A percentile compares a stretch with the other conserved stretches of the same genome.
Conservation (phyloP, 352 stramenopile species). For the Phytopythium helicoides region DNA sequence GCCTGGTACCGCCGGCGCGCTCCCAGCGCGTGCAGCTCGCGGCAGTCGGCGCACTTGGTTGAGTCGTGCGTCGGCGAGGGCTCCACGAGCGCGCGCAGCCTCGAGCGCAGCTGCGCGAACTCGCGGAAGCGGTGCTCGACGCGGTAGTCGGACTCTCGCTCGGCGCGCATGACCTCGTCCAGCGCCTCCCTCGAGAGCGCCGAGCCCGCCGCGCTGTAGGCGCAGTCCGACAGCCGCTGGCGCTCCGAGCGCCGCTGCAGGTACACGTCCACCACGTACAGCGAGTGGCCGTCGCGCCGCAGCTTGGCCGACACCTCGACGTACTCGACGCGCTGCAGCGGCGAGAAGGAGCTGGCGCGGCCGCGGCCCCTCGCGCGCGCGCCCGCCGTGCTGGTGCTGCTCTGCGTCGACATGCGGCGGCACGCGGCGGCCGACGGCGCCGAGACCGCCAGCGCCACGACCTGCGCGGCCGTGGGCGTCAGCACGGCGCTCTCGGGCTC, state of each 20-base stretch:
- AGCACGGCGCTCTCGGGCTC: slow-evolving; percentile 2
- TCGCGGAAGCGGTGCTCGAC: slow-evolving; percentile 29
- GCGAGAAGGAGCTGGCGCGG: slow-evolving; percentile 13
- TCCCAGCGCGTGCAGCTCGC: slow-evolving; percentile 10
- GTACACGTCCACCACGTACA: slow-evolving; percentile 30
- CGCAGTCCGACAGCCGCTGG: slow-evolving; percentile 23
- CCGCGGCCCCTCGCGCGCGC: too few relatives aligned
- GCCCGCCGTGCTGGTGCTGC: slow-evolving; percentile 2
- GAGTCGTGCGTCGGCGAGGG: too few relatives aligned
- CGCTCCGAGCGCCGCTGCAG: slow-evolving; percentile 23
- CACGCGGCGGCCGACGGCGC: slow-evolving; percentile 1
- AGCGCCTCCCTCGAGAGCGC: slow-evolving; percentile 19
- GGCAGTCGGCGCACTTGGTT: slow-evolving; percentile 19
- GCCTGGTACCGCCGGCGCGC: slow-evolving; percentile 12
- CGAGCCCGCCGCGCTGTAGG: slow-evolving; percentile 15
- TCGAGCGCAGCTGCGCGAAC: slow-evolving; percentile 19
- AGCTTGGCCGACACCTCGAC: slow-evolving; percentile 26
- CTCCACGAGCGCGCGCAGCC: too few relatives aligned
- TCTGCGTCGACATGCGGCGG: slow-evolving; percentile 2
- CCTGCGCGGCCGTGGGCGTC: slow-evolving; percentile 16
- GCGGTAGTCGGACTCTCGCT: slow-evolving; percentile 32
- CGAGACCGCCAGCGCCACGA: slow-evolving; percentile 11
- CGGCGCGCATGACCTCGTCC: slow-evolving; percentile 22
- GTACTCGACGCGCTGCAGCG: slow-evolving; percentile 28
- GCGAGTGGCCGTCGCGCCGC: slow-evolving; percentile 18